Evolutionary conservation across 1,139 yeast genomes (phyloP).

Genomic region (Maudiozyma humilis): DNA sequence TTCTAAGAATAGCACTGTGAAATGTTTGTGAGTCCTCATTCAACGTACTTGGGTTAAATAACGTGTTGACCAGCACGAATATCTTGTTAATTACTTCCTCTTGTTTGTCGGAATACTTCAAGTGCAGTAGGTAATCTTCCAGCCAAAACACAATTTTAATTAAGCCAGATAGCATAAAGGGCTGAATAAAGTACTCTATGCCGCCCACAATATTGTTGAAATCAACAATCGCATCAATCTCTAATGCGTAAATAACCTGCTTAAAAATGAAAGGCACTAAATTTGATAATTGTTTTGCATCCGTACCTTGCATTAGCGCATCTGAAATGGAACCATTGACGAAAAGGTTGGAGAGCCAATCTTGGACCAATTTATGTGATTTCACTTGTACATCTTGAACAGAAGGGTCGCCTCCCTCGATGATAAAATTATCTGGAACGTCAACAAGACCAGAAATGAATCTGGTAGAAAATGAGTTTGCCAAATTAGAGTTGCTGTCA

Average conservation of each 20-base stretch:
- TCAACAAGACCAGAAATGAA: constrained; percentile 23
- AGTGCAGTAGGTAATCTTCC: constrained; percentile 22
- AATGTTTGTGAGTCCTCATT: constrained; percentile 28
- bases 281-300: constrained; percentile 58
- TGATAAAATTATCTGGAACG: constrained; percentile 20
- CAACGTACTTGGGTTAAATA: constrained; percentile 24
- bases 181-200: constrained; percentile 56
- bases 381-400: constrained; percentile 15
- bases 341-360: constrained; percentile 76
- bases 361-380: constrained; percentile 43
- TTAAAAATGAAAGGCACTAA: constrained; percentile 67
- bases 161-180: constrained; percentile 36
- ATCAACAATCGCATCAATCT: constrained; percentile 43
- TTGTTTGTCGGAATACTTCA: constrained; percentile 16
- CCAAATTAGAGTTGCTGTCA: constrained; percentile 7
- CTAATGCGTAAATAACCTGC: constrained; percentile 61
- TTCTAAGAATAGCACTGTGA: constrained; percentile 24
- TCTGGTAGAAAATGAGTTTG: constrained; percentile 21
- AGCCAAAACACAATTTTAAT: constrained; percentile 29
- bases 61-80: constrained; percentile 20
- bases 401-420: constrained; percentile 12
- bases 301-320: constrained; percentile 59
- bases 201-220: constrained; percentile 39
- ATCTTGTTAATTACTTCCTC: constrained; percentile 20
- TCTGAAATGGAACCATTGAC: constrained; percentile 85